Evolutionary conservation across 148 eudicot genomes (phyloP).

Genomic region (Vaccinium vitisidaea): DNA sequence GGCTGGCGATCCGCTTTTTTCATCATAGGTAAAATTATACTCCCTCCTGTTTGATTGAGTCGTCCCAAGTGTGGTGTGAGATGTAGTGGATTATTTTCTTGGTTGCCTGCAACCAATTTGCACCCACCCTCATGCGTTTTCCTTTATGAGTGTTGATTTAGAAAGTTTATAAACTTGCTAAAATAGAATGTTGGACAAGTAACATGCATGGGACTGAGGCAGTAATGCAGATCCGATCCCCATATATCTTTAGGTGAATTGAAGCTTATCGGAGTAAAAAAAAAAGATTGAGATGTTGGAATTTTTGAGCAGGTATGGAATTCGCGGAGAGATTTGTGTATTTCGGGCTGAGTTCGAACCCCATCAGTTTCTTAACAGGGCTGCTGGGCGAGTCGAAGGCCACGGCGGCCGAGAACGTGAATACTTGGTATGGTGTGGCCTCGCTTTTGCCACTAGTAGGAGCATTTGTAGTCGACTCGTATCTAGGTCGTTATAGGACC

Average conservation of each 20-base stretch:
- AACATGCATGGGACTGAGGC: no score
- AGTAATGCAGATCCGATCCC: no score
- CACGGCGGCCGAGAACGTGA: constrained; percentile 42
- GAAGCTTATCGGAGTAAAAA: no score
- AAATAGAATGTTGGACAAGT: no score
- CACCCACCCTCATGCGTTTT: no score
- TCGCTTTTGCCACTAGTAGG: constrained; percentile 47
- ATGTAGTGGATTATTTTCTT: no score
- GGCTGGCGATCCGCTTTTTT: constrained; percentile 50
- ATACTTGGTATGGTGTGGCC: constrained; percentile 46
- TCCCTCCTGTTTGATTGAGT: no score
- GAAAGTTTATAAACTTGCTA: no score
- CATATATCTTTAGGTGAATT: no score
- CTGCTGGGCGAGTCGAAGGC: constrained; percentile 49
- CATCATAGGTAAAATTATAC: constrained; percentile 39
- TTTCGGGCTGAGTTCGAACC: constrained; percentile 42
- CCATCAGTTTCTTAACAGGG: constrained; percentile 47
- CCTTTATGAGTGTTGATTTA: no score
- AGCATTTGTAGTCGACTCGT: constrained; percentile 49
- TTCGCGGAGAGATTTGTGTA: constrained; percentile 56
- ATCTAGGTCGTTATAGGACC: constrained; percentile 48
- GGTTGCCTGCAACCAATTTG: no score
- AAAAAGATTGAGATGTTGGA: not conserved
- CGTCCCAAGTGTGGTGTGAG: no score
- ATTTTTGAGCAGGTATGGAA: constrained; percentile 33